Conservation (phyloP, 192 early-diverging fungal genomes). For the Backusella circina region DNA sequence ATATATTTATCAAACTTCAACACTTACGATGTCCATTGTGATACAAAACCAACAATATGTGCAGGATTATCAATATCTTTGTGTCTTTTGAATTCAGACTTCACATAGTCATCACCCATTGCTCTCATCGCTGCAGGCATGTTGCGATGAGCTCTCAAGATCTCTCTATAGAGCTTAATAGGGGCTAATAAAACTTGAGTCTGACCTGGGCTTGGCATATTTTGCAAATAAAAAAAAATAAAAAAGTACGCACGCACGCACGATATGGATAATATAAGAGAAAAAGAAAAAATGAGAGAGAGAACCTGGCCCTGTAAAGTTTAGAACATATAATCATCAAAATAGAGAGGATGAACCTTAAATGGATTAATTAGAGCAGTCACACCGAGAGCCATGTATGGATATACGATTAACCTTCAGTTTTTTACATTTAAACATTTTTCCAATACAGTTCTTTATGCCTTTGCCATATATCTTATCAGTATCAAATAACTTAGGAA, state of each 20-base stretch:
- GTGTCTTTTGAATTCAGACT: slow-evolving; percentile 55
- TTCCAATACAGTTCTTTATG: too few relatives aligned
- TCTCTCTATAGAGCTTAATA: slow-evolving; percentile 47
- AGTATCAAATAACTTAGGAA: neutral
- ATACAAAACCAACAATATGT: slow-evolving; percentile 54
- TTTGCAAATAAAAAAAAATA: neutral
- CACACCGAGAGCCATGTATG: neutral
- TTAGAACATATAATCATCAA: neutral
- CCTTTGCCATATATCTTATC: neutral
- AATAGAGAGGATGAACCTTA: neutral
- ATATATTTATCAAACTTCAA: neutral
- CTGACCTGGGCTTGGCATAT: neutral
- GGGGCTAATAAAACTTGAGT: slow-evolving; percentile 45
- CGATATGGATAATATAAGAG: neutral
- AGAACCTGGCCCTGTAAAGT: neutral
- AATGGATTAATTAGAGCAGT: neutral
- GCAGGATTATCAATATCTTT: slow-evolving; percentile 51
- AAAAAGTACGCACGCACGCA: neutral
- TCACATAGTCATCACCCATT: slow-evolving; percentile 60
- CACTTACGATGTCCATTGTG: slow-evolving; percentile 51
- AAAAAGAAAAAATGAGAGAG: neutral
- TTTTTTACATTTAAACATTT: too few relatives aligned
- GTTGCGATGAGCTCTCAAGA: slow-evolving; percentile 46
- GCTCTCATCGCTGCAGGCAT: slow-evolving; percentile 47
- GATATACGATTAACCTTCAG: too few relatives aligned